Conservation (phyloP, 768 basidiomycete species). For the Basidioascus undulatus region DNA sequence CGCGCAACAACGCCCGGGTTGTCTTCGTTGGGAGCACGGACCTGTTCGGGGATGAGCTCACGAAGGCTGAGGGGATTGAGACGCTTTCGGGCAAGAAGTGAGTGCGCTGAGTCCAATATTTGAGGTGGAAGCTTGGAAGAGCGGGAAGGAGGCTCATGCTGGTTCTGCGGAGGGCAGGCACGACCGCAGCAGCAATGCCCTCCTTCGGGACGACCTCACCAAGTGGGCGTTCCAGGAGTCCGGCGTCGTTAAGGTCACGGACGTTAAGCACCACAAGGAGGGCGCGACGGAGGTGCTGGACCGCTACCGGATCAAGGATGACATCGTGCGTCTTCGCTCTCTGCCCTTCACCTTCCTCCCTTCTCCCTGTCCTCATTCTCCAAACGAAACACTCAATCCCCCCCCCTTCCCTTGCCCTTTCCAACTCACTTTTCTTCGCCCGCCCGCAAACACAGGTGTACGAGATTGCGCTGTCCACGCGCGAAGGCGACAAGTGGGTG, state of each 20-base stretch:
- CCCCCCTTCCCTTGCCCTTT: neutral
- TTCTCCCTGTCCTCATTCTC: neutral
- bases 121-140: too few species aligned
- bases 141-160: too few species aligned
- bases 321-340: conserved; percentile 30
- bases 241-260: conserved; percentile 52
- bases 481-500: conserved; percentile 37
- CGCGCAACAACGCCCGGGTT: conserved; percentile 45
- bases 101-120: too few species aligned
- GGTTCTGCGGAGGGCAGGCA: conserved; percentile 22
- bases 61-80: too few species aligned
- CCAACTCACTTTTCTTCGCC: neutral
- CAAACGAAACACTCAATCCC: too few species aligned
- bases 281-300: conserved; percentile 29
- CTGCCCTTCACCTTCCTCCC: conserved; percentile 8
- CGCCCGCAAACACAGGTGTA: too few species aligned
- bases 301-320: conserved; percentile 59
- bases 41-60: conserved; percentile 51
- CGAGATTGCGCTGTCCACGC: conserved; percentile 44
- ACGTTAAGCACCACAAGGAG: conserved; percentile 42
- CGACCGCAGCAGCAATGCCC: conserved; percentile 43
- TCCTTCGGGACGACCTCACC: conserved; percentile 47
- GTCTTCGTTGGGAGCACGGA: conserved; percentile 62
- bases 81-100: conserved; percentile 24
- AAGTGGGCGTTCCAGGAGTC: conserved; percentile 82